A percentile compares a stretch with the other conserved stretches of the same genome.
These are phyloP conservation scores for Cyanodermella asteris DNA, from an alignment of 2,329 filamentous ascomycete species.

Conservation along the genomic window DNA sequence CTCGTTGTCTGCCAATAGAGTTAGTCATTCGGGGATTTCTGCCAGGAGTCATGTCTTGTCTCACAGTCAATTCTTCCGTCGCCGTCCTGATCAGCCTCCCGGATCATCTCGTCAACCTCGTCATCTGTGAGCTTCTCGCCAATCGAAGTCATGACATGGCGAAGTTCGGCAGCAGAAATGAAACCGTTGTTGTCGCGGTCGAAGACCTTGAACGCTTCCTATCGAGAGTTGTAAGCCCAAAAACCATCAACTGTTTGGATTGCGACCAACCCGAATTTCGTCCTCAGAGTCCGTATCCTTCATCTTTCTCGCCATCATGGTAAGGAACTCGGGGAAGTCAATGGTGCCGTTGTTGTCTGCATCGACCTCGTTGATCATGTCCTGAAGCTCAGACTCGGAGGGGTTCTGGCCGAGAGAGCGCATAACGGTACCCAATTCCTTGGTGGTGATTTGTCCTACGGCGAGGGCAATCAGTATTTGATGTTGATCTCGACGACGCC, in stretches of 20 bases:
- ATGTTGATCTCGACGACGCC: background rate
- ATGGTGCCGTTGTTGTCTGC: constrained; percentile 86
- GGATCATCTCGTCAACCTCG: constrained; percentile 84
- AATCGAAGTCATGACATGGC: constrained; percentile 81
- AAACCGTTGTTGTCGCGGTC: constrained; percentile 84
- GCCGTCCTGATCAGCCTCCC: constrained; percentile 73
- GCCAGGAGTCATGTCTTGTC: constrained; percentile 11
- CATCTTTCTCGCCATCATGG: constrained; percentile 91
- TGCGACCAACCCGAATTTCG: constrained; percentile 69
- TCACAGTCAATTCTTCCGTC: constrained; percentile 75
- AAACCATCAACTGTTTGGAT: too few species aligned
- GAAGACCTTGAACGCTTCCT: constrained; percentile 80
- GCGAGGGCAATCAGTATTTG: background rate
- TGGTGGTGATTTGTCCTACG: constrained; percentile 72
- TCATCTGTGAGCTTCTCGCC: constrained; percentile 81
- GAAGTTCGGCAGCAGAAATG: constrained; percentile 70
- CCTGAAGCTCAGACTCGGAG: constrained; percentile 72
- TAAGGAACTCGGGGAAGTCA: constrained; percentile 77
- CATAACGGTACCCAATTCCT: constrained; percentile 80
- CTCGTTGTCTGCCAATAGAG: constrained; percentile 48
- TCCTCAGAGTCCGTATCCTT: constrained; percentile 84
- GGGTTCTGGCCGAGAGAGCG: constrained; percentile 76
- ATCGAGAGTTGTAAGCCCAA: too few species aligned
- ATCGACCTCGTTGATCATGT: constrained; percentile 89
- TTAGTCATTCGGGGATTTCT: constrained; percentile 3